These are phyloP conservation scores for Trametes sp. DNA, from an alignment of 1,284 basidiomycete genomes.

Conservation along the genomic window DNA sequence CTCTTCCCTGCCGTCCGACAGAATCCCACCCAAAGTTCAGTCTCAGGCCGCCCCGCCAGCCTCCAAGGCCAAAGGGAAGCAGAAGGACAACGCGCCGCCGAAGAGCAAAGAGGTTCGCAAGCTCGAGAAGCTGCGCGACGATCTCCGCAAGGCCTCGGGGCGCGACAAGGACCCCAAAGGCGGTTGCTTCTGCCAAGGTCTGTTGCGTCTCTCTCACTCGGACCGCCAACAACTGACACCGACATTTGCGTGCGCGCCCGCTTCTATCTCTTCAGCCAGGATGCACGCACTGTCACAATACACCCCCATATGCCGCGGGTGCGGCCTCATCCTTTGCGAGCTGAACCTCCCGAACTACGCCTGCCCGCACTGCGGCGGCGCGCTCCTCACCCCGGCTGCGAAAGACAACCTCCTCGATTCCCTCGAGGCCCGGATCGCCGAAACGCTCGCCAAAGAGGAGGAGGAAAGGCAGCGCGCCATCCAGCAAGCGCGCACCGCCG, in stretches of 20 bases:
- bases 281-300: constrained; percentile 63
- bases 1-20: constrained; percentile 40
- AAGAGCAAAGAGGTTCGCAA: constrained; percentile 41
- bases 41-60: constrained; percentile 22
- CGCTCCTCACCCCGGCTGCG: constrained; percentile 47
- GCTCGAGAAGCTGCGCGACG: constrained; percentile 41
- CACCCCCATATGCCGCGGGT: constrained; percentile 60
- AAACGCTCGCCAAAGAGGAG: constrained; percentile 56
- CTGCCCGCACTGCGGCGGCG: constrained; percentile 62
- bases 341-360: constrained; percentile 61
- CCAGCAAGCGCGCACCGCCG: constrained; percentile 56
- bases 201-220: constrained; percentile 7
- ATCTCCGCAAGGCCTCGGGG: constrained; percentile 35
- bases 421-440: constrained; percentile 53
- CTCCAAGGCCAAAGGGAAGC: constrained; percentile 35
- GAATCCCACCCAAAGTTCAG: constrained; percentile 33
- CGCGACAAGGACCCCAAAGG: constrained; percentile 59
- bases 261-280: constrained; percentile 51
- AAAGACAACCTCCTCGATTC: constrained; percentile 48
- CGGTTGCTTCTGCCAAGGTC: constrained; percentile 76
- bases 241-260: neutral
- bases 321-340: constrained; percentile 69
- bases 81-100: constrained; percentile 31
- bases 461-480: constrained; percentile 52
- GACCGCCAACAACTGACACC: neutral